Evolutionary conservation across 129 eudicot species (phyloP), one percentile per base, ranked within the genome.

Genomic region (Flaveria bidentis): DNA sequence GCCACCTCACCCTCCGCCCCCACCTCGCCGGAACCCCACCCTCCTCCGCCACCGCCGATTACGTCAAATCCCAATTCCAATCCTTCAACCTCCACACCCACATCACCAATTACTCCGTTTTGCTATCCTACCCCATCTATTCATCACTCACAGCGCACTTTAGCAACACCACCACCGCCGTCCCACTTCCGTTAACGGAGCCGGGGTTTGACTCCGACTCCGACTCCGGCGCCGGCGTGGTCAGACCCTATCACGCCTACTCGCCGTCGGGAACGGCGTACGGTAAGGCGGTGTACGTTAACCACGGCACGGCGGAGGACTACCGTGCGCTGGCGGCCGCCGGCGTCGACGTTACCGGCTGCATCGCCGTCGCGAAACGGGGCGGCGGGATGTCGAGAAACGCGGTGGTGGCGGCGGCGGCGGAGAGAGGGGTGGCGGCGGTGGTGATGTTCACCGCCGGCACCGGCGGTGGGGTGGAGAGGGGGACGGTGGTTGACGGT

Each of bases 401-500:
- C 58, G 96, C 81, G 57, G 93, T 76, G 61, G 93, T 52, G 65
- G 81, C 39, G 46, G 83, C 75, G 83, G 97, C 98, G 55, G 96
- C 88, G 55, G 90, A 84, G 84, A 82, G 74, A 30, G 98, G 98
- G 12, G 93, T 76, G 79, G 78, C 77, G 84, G 98, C 96, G 69
- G 93, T 90, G 82, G 55, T 93, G 15, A 90, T 87, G 92, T 93
- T 75, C 71, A 90, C 98, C 2, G 91, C 79, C 82, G 83, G 84
- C 1, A 77, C 15, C 33, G 78, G 78, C 44, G 63, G 63, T 30
- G 98, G 98, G 76, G 97, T 93, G 50, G 97, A 93, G 74, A 87
- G 97, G 60, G 98, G 98, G 76, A 90, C 97, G 15, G 97, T 93
- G 15, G 75, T 88, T 85, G 82, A 87, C 26, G 98, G 97, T 6